phyloP scores from a whole-genome alignment of 495 filamentous ascomycete species.

The Stereocaulon alpinum region DNA sequence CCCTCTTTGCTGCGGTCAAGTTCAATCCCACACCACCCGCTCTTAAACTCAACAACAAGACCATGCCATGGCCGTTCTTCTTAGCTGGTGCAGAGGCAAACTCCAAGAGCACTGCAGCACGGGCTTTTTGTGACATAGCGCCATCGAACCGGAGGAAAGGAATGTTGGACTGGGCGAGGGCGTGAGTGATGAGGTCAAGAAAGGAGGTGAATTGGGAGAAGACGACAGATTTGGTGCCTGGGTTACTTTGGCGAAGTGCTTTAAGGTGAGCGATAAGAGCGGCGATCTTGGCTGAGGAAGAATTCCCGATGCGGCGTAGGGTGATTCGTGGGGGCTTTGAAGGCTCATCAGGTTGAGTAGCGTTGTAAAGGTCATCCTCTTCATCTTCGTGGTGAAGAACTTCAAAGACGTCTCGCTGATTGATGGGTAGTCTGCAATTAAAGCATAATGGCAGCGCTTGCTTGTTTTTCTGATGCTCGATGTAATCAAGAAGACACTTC shows the following conservation, averaged over 20 bases:
- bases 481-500: conserved; percentile 76
- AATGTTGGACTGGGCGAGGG: conserved; percentile 61
- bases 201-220: conserved; percentile 98
- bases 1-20: conserved; percentile 73
- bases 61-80: conserved; percentile 29
- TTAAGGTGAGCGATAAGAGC: conserved; percentile 66
- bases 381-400: conserved; percentile 52
- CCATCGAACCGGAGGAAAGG: conserved; percentile 81
- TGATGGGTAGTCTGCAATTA: conserved; percentile 76
- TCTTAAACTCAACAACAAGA: conserved; percentile 74
- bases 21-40: conserved; percentile 94
- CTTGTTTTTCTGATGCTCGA: conserved; percentile 72
- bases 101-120: conserved; percentile 60
- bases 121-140: conserved; percentile 74
- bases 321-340: conserved; percentile 52
- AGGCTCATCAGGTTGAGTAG: conserved; percentile 29
- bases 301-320: conserved; percentile 66
- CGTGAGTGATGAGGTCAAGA: conserved; percentile 76
- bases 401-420: conserved; percentile 78
- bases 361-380: conserved; percentile 28
- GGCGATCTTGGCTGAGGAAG: conserved; percentile 80
- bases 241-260: conserved; percentile 45
- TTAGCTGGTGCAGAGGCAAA: conserved; percentile 39
- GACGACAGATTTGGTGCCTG: conserved; percentile 76
- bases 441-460: conserved; percentile 71